Percentiles rank a stretch among this genome's conserved stretches.
These are phyloP conservation scores for Xylariomycetidae sp. DNA, from an alignment of 2,329 filamentous ascomycete species.

Conservation along the genomic window DNA sequence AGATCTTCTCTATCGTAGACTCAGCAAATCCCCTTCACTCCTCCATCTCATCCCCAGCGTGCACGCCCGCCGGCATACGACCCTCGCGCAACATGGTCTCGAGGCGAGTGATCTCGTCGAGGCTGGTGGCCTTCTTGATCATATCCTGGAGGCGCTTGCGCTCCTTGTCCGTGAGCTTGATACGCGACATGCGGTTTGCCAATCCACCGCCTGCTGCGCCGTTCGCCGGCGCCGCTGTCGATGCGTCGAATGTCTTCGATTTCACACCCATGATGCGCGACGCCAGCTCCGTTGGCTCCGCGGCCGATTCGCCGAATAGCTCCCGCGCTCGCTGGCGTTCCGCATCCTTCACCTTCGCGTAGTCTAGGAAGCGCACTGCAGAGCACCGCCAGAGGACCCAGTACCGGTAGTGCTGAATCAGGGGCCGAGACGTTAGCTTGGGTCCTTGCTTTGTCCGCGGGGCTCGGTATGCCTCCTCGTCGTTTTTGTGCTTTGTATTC, in stretches of 20 bases:
- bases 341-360: conserved; percentile 79
- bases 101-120: conserved; percentile 83
- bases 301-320: conserved; percentile 73
- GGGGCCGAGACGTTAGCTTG: neutral
- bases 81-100: conserved; percentile 93
- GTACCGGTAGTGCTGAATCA: conserved; percentile 73
- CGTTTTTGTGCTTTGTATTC: neutral
- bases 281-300: conserved; percentile 70
- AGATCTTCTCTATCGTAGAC: too few species aligned
- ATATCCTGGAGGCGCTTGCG: conserved; percentile 77
- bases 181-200: conserved; percentile 62
- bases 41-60: conserved; percentile 54
- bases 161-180: conserved; percentile 84
- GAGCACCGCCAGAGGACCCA: conserved; percentile 88
- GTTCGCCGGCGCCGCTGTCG: conserved; percentile 33
- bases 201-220: conserved; percentile 38
- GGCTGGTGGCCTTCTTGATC: conserved; percentile 80
- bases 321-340: conserved; percentile 72
- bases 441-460: conserved; percentile 1
- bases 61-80: conserved; percentile 65
- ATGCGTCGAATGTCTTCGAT: conserved; percentile 65
- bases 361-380: conserved; percentile 84
- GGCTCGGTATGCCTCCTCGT: neutral
- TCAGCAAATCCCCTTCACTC: conserved; percentile 36
- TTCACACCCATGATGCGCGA: conserved; percentile 80